Percentiles rank a stretch among this genome's conserved stretches.
phyloP scores from a whole-genome alignment of 2,329 filamentous ascomycete genomes.

The Fusarium miscanthi region DNA sequence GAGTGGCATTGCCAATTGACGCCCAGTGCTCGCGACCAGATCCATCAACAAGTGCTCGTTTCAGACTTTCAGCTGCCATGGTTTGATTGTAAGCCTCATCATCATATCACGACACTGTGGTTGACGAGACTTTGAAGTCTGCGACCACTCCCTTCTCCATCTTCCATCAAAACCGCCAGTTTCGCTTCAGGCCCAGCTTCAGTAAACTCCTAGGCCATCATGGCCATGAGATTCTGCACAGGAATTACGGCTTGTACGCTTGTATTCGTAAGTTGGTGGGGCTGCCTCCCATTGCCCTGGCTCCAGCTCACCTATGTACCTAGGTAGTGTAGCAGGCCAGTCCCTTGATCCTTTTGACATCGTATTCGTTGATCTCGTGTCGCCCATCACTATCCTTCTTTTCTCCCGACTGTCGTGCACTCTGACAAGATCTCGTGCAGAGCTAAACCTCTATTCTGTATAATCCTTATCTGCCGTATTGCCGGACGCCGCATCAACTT shows the following conservation, averaged over 20 bases:
- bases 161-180: not conserved
- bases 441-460: slow-evolving; percentile 2
- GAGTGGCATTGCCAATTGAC: not conserved
- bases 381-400: slow-evolving; percentile 28
- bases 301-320: not conserved
- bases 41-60: slow-evolving; percentile 5
- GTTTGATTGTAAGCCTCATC: slow-evolving; percentile 1
- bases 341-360: slow-evolving; percentile 26
- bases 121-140: not conserved
- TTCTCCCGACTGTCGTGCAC: slow-evolving; percentile 11
- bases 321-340: slow-evolving; percentile 1
- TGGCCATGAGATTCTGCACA: slow-evolving; percentile 9
- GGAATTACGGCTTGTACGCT: not conserved
- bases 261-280: slow-evolving; percentile 24
- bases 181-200: slow-evolving; percentile 11
- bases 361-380: slow-evolving; percentile 44
- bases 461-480: slow-evolving; percentile 28
- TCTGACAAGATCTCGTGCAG: slow-evolving; percentile 5
- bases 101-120: slow-evolving; percentile 1
- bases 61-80: slow-evolving; percentile 27
- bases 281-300: not conserved
- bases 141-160: not conserved
- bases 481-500: slow-evolving; percentile 11
- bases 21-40: not conserved
- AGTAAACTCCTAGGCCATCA: not conserved